phyloP scores from a whole-genome alignment of 2,329 filamentous ascomycete genomes.

The Geosmithia flava region DNA sequence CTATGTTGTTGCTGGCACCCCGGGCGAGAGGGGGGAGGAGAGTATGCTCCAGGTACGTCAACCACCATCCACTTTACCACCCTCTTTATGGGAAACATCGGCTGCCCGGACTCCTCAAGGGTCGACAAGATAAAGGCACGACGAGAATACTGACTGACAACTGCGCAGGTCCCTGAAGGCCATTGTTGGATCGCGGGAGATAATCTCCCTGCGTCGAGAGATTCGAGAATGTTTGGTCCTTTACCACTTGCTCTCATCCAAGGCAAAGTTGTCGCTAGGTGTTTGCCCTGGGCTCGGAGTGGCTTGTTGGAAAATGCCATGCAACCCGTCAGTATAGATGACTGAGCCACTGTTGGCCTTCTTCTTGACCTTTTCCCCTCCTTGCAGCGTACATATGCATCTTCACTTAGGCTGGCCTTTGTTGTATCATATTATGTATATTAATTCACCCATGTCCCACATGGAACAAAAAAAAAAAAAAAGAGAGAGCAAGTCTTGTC shows the following conservation, averaged over 20 bases:
- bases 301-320: slow-evolving; percentile 35
- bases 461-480: neutral
- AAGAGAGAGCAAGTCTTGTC: neutral
- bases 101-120: too few relatives aligned
- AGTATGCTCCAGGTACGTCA: slow-evolving; percentile 53
- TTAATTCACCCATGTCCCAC: neutral
- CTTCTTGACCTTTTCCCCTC: too few relatives aligned
- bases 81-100: too few relatives aligned
- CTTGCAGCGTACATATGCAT: neutral
- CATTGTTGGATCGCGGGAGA: slow-evolving; percentile 90
- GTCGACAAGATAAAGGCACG: neutral
- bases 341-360: neutral
- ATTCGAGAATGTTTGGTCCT: slow-evolving; percentile 79
- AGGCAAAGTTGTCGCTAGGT: slow-evolving; percentile 66
- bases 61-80: neutral
- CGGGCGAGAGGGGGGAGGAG: slow-evolving; percentile 30
- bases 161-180: slow-evolving; percentile 63
- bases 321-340: slow-evolving; percentile 13
- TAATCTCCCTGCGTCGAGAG: slow-evolving; percentile 71
- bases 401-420: neutral
- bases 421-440: neutral
- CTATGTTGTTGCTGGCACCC: slow-evolving; percentile 56
- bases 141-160: neutral
- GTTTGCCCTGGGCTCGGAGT: slow-evolving; percentile 37
- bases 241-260: slow-evolving; percentile 73